A percentile compares a stretch with the other conserved stretches of the same genome.
Conservation (phyloP, 2,329 filamentous ascomycete genomes). For the Ascochyta viciae-villosae region DNA sequence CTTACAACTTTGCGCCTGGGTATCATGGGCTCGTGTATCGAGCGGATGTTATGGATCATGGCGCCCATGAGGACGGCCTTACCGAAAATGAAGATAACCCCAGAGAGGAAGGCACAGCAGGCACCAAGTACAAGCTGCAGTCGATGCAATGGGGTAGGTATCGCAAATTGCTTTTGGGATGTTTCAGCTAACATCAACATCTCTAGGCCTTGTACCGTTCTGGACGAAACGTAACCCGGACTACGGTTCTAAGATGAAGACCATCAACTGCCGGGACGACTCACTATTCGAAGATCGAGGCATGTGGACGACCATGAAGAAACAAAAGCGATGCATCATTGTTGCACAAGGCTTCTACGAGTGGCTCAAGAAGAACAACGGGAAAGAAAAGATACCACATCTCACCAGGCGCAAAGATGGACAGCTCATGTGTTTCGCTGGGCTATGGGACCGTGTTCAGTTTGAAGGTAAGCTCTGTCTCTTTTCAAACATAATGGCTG, state of each 20-base stretch:
- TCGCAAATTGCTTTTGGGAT: background rate
- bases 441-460: constrained; percentile 86
- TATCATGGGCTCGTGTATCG: constrained; percentile 86
- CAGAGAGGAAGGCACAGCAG: constrained; percentile 26
- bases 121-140: constrained; percentile 79
- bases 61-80: constrained; percentile 46
- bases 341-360: constrained; percentile 94
- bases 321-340: constrained; percentile 84
- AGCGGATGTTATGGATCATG: constrained; percentile 70
- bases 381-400: constrained; percentile 84
- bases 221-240: constrained; percentile 89
- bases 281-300: constrained; percentile 77
- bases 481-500: background rate
- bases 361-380: constrained; percentile 82
- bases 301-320: constrained; percentile 94
- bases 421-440: constrained; percentile 85
- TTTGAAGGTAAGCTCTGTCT: constrained; percentile 68
- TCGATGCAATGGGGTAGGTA: constrained; percentile 85
- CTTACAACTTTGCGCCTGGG: constrained; percentile 92
- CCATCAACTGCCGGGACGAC: constrained; percentile 95
- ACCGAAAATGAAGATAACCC: constrained; percentile 3
- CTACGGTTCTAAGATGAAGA: constrained; percentile 79
- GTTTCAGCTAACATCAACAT: constrained; percentile 20
- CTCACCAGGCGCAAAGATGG: constrained; percentile 84
- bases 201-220: constrained; percentile 76